Percentiles rank a stretch among this genome's conserved stretches.
phyloP scores from a whole-genome alignment of 352 stramenopile genomes.

The Phytophthora melonis region DNA sequence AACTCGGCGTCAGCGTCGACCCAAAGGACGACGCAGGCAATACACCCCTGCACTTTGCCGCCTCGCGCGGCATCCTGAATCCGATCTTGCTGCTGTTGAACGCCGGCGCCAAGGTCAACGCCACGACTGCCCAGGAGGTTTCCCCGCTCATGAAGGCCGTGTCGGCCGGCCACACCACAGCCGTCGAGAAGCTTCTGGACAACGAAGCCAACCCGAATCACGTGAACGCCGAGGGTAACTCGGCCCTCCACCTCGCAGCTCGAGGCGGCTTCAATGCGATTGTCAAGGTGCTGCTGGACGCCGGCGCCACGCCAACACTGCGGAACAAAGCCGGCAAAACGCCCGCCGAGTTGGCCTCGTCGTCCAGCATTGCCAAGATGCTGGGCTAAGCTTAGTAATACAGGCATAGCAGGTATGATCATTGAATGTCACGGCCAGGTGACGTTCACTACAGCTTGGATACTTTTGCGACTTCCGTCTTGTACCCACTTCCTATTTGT shows the following conservation, averaged over 20 bases:
- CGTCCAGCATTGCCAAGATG: slow-evolving; percentile 70
- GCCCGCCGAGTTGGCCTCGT: slow-evolving; percentile 72
- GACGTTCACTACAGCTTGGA: slow-evolving; percentile 1
- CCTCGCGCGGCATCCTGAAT: slow-evolving; percentile 86
- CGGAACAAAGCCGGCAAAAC: slow-evolving; percentile 87
- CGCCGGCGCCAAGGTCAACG: slow-evolving; percentile 83
- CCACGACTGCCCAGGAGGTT: slow-evolving; percentile 74
- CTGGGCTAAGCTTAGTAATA: slow-evolving; percentile 40
- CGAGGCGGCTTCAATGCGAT: slow-evolving; percentile 81
- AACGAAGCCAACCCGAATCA: slow-evolving; percentile 75
- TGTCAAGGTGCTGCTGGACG: slow-evolving; percentile 72
- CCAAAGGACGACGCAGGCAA: slow-evolving; percentile 89
- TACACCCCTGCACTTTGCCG: slow-evolving; percentile 86
- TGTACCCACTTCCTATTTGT: slow-evolving; percentile 32
- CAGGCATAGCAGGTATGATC: too few species aligned
- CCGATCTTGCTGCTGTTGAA: slow-evolving; percentile 80
- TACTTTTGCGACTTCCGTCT: background rate
- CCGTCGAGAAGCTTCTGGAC: slow-evolving; percentile 90
- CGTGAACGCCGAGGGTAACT: slow-evolving; percentile 83
- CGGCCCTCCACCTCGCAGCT: slow-evolving; percentile 85
- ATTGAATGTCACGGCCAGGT: background rate
- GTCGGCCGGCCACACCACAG: slow-evolving; percentile 79
- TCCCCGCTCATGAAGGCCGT: slow-evolving; percentile 90
- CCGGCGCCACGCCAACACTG: slow-evolving; percentile 50
- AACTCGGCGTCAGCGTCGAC: slow-evolving; percentile 80